phyloP scores from a whole-genome alignment of 2,329 filamentous ascomycete species.

The Xylaria sp. region DNA sequence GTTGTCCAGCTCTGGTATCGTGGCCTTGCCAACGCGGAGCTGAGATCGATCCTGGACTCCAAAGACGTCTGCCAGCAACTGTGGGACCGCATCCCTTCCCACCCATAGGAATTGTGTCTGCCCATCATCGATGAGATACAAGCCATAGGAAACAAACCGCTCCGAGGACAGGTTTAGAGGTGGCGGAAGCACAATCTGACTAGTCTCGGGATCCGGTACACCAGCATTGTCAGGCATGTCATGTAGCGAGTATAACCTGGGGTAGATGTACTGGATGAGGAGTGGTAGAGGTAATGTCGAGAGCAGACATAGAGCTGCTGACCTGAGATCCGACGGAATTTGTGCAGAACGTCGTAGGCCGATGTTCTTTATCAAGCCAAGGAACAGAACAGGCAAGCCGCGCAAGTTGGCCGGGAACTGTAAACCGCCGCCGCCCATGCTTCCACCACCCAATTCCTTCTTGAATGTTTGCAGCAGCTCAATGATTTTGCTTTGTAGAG shows the following conservation, averaged over 20 bases:
- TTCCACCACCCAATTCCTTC: conserved; percentile 94
- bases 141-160: conserved; percentile 82
- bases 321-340: conserved; percentile 91
- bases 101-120: conserved; percentile 99
- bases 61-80: conserved; percentile 88
- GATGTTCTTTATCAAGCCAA: conserved; percentile 95
- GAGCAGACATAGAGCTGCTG: conserved; percentile 89
- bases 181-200: conserved; percentile 86
- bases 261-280: conserved; percentile 91
- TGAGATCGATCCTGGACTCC: conserved; percentile 82
- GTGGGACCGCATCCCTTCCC: conserved; percentile 88
- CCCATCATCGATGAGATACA: conserved; percentile 96
- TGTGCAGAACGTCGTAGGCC: conserved; percentile 91
- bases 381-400: conserved; percentile 85
- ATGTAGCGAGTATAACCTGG: conserved; percentile 82
- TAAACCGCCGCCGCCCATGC: conserved; percentile 86
- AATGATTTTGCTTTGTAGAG: conserved; percentile 86
- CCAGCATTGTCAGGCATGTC: conserved; percentile 97
- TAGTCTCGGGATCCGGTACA: conserved; percentile 81
- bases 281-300: conserved; percentile 91
- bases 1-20: conserved; percentile 85
- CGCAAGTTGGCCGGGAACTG: conserved; percentile 94
- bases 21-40: conserved; percentile 89
- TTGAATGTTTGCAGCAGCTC: conserved; percentile 95
- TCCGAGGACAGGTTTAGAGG: conserved; percentile 87